A percentile compares a stretch with the other conserved stretches of the same genome.
Conservation (phyloP, 345 rosid species). For the Eucalyptus marginata region DNA sequence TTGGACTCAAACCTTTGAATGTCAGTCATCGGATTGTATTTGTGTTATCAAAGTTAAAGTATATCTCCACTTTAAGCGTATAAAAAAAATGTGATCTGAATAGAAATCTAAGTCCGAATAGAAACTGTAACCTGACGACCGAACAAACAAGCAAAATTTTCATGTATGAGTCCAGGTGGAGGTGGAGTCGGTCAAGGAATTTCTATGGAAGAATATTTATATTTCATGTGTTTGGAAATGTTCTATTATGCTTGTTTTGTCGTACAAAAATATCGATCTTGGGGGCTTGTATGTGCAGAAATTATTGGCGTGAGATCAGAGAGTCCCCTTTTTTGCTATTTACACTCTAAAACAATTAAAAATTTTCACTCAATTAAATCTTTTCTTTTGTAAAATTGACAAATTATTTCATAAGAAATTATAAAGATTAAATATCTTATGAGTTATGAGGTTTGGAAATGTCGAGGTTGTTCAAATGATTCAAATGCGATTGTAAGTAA, state of each 20-base stretch:
- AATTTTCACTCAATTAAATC: background rate
- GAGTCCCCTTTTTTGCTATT: background rate
- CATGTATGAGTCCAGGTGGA: background rate
- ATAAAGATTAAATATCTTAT: background rate
- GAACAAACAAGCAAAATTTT: background rate
- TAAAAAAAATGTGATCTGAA: background rate
- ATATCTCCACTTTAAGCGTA: background rate
- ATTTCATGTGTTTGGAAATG: background rate
- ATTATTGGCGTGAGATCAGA: background rate
- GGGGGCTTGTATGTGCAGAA: background rate
- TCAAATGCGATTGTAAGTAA: background rate
- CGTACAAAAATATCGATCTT: background rate
- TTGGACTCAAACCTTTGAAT: background rate
- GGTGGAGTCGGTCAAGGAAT: background rate
- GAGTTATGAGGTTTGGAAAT: background rate
- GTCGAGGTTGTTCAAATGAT: rapidly evolving
- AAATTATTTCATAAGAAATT: background rate
- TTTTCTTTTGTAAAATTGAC: background rate
- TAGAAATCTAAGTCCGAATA: background rate
- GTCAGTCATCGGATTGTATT: background rate
- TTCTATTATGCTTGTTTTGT: background rate
- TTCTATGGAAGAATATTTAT: background rate
- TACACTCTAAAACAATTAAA: background rate
- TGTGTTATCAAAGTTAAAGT: background rate
- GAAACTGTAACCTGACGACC: background rate